phyloP scores from a whole-genome alignment of 2,329 filamentous ascomycete genomes.

The Paraconiothyrium brasiliense region DNA sequence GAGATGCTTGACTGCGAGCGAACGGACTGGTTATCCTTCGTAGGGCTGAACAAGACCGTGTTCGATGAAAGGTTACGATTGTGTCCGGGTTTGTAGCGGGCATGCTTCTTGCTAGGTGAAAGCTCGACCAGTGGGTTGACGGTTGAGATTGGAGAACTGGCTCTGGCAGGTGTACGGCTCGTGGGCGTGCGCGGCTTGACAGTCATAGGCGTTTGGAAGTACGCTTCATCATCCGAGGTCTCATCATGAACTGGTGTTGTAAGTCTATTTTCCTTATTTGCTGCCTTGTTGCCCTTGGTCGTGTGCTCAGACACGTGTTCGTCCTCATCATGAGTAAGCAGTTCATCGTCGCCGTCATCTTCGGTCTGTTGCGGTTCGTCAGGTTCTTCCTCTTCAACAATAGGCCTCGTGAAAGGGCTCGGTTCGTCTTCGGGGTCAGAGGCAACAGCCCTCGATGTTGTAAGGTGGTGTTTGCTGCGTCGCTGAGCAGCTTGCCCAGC shows the following conservation, averaged over 20 bases:
- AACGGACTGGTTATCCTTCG: constrained; percentile 51
- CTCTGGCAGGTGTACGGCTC: constrained; percentile 30
- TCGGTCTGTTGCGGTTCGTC: constrained; percentile 71
- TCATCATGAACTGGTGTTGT: constrained; percentile 35
- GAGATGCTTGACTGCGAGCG: constrained; percentile 41
- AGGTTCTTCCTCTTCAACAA: constrained; percentile 58
- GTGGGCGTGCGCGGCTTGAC: constrained; percentile 39
- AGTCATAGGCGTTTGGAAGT: constrained; percentile 55
- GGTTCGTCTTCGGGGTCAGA: constrained; percentile 64
- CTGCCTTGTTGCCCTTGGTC: constrained; percentile 26
- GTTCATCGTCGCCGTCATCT: constrained; percentile 88
- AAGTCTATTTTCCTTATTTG: constrained; percentile 41
- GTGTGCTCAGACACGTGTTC: constrained; percentile 45
- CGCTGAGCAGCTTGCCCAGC: constrained; percentile 37
- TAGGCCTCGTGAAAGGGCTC: constrained; percentile 45
- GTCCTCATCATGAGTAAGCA: constrained; percentile 76
- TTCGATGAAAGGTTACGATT: constrained; percentile 79
- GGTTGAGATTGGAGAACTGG: constrained; percentile 39
- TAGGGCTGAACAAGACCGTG: constrained; percentile 84
- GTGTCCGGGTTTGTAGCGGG: constrained; percentile 60
- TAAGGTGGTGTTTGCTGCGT: constrained; percentile 60
- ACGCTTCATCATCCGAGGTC: constrained; percentile 53
- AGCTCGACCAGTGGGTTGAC: constrained; percentile 42
- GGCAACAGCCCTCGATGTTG: constrained; percentile 61
- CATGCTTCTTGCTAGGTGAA: constrained; percentile 39